Base-by-base conservation (phyloP, 345 rosid species). In the Lenwebbia sp. region DNA sequence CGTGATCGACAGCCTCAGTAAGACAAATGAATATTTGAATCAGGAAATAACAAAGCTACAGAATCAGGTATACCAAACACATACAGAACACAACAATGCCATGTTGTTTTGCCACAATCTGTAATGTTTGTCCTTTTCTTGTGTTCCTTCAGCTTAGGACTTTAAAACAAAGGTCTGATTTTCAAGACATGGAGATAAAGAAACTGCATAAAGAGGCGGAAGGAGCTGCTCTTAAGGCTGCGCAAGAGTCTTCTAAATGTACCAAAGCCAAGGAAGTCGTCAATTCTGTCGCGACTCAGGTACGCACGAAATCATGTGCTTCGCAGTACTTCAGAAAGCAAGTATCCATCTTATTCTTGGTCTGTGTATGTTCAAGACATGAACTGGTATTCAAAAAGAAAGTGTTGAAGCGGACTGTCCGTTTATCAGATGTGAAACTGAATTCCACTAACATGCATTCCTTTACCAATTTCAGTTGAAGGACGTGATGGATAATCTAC, bases 1-100 rank as follows among this genome's bases (percentile, higher is more conserved):
- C 49, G 92, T 95, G 53, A 86, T 97, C 75, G 98, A 94, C 87
- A 95, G 95, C 91, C 94, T 97, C 55, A 96, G 91, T 89, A 97
- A 95, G 88, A 92, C 99, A 84, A 97, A 95, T 86, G 98, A 94
- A 49, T 90, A 90, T 86, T 87, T 96, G 90, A 96, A 94, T 89
- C 96, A 94, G 88, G 99, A 96, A 87, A 88, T 93, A 90, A 51
- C 92, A 51, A 97, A 92, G 92, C 13, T 95, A 89, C 95, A 95
- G 88, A 93, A 86, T 87, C 96, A 97, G 86, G 99, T 96, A 88
- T 88, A 54, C 47, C 26, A 70, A 70, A 70, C 81, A 70, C 40
- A 37, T 37, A 49, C 15, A 55, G 30, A 11, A 83, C 40, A 14
- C 12, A 40, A 10, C 40, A 47, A 25, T 40, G 25, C 47, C 47